phyloP scores from a whole-genome alignment of 805 yeast species.

The Cyberlindnera euphorbiiphila region DNA sequence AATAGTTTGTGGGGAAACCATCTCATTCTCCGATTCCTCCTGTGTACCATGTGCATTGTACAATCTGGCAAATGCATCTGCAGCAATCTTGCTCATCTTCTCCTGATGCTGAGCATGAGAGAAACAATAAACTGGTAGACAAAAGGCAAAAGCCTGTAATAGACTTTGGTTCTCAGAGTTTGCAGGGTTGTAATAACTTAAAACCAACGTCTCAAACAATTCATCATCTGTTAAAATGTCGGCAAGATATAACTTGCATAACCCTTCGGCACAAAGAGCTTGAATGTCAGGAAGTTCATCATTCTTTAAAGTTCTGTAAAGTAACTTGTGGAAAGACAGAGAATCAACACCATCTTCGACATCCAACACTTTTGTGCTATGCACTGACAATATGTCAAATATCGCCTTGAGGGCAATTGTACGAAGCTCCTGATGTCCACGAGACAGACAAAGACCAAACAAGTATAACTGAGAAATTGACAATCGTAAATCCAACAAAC shows the following conservation, averaged over 20 bases:
- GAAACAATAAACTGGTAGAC: constrained; percentile 83
- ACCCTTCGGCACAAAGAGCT: constrained; percentile 78
- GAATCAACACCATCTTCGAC: constrained; percentile 60
- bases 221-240: constrained; percentile 71
- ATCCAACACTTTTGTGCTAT: constrained; percentile 68
- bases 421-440: constrained; percentile 61
- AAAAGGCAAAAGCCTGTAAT: constrained; percentile 77
- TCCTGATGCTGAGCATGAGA: constrained; percentile 72
- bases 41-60: constrained; percentile 41
- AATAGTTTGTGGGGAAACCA: constrained; percentile 43
- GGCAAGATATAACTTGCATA: constrained; percentile 76
- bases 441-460: constrained; percentile 65
- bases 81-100: constrained; percentile 56
- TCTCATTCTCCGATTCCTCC: constrained; percentile 26
- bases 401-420: constrained; percentile 64
- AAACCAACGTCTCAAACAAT: constrained; percentile 63
- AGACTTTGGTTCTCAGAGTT: constrained; percentile 61
- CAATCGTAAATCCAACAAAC: constrained; percentile 61
- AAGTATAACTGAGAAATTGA: constrained; percentile 63
- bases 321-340: constrained; percentile 61
- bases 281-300: constrained; percentile 62
- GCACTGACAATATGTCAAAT: constrained; percentile 73
- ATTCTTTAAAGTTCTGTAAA: constrained; percentile 60
- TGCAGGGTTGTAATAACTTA: constrained; percentile 71
- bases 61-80: constrained; percentile 61